Evolutionary conservation across 768 basidiomycete species (phyloP).

Genomic region (Suillus cothurnatus): DNA sequence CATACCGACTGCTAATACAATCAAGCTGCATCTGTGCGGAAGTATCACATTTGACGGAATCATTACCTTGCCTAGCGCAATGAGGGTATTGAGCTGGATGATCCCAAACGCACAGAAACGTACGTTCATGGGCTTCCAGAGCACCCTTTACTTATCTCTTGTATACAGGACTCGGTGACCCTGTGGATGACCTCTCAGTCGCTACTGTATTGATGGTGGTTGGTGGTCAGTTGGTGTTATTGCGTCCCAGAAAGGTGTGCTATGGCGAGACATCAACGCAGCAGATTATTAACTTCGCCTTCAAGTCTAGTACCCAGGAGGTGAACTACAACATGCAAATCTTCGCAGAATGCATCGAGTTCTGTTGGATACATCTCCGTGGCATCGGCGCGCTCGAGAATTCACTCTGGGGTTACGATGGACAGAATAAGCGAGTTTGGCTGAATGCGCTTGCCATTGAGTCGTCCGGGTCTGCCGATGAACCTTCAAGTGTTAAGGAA

Average conservation of each 20-base stretch:
- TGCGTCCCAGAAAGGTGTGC: conserved; percentile 83
- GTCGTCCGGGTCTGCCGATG: conserved; percentile 43
- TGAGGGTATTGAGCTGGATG: conserved; percentile 96
- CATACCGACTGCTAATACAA: conserved; percentile 77
- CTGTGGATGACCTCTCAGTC: conserved; percentile 86
- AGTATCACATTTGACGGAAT: conserved; percentile 94
- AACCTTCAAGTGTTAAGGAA: conserved; percentile 71
- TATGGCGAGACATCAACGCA: neutral
- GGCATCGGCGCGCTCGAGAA: conserved; percentile 95
- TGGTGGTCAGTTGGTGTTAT: conserved; percentile 85
- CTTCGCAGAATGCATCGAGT: conserved; percentile 94
- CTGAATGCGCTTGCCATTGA: conserved; percentile 94
- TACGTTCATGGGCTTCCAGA: conserved; percentile 40
- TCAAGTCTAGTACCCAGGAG: conserved; percentile 81
- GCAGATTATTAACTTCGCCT: conserved; percentile 6
- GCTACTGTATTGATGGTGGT: conserved; percentile 97
- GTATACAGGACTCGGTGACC: conserved; percentile 86
- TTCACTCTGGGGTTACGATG: conserved; percentile 97
- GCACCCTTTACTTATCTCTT: conserved; percentile 14
- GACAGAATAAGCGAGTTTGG: conserved; percentile 88
- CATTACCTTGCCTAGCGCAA: conserved; percentile 78
- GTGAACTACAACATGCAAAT: conserved; percentile 98
- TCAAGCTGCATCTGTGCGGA: conserved; percentile 88
- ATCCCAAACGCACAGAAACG: conserved; percentile 92
- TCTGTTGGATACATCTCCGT: conserved; percentile 97